Evolutionary conservation across 441 rosid species (phyloP).

Genomic region (Hura crepitans): DNA sequence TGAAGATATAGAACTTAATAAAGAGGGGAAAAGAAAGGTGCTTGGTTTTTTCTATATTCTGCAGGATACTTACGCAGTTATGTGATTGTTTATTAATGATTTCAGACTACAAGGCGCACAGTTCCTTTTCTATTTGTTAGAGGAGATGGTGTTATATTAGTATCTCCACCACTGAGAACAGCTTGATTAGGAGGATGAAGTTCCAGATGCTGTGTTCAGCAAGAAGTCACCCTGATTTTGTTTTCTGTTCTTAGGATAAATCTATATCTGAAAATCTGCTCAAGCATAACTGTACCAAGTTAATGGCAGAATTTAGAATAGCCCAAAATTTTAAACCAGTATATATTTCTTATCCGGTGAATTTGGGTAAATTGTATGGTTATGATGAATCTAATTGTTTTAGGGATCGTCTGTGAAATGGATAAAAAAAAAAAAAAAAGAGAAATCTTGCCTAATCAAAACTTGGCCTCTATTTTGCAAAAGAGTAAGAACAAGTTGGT

Average conservation of each 20-base stretch:
- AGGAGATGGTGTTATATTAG: slow-evolving; percentile 97
- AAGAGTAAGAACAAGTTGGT: no score
- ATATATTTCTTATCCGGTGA: background rate
- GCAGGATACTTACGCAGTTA: background rate
- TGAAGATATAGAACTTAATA: background rate
- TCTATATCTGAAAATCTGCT: slow-evolving; percentile 11
- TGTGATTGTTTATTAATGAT: slow-evolving; percentile 7
- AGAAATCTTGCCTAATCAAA: no score
- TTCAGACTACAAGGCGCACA: slow-evolving; percentile 85
- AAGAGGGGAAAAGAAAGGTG: background rate
- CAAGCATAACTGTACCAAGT: slow-evolving; percentile 13
- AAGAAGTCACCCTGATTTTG: slow-evolving; percentile 8
- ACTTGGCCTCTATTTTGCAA: background rate
- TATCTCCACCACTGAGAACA: slow-evolving; percentile 90
- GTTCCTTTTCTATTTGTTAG: slow-evolving; percentile 87
- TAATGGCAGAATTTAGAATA: slow-evolving; percentile 15
- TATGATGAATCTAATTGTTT: background rate
- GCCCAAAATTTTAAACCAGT: background rate
- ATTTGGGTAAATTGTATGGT: slow-evolving; percentile 13
- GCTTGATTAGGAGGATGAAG: slow-evolving; percentile 38
- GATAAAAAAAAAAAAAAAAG: background rate
- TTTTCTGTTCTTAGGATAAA: background rate
- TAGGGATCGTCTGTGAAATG: background rate
- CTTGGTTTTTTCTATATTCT: background rate
- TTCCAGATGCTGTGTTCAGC: slow-evolving; percentile 25